These are phyloP conservation scores for Fusarium nygamai DNA, from an alignment of 2,329 filamentous ascomycete species.

Conservation along the genomic window DNA sequence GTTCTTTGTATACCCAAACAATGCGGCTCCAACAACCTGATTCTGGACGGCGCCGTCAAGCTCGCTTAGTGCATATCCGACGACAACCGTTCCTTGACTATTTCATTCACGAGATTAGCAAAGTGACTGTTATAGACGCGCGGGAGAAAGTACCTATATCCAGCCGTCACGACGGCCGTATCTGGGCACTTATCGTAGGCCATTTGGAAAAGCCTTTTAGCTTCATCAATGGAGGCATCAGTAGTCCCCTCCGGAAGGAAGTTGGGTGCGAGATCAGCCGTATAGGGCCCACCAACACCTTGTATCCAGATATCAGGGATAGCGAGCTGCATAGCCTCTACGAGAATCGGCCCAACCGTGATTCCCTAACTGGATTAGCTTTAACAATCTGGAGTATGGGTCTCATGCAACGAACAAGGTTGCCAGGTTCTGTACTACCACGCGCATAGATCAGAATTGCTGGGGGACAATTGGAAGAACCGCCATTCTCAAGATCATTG, in stretches of 20 bases:
- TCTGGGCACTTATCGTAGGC: background rate
- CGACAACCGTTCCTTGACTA: background rate
- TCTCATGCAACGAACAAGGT: background rate
- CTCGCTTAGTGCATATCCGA: background rate
- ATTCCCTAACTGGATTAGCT: background rate
- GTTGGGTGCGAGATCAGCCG: background rate
- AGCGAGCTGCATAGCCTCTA: background rate
- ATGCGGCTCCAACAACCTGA: background rate
- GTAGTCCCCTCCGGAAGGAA: background rate
- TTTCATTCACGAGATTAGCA: background rate
- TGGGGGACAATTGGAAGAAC: background rate
- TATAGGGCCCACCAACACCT: slow-evolving; percentile 1
- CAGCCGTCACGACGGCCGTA: background rate
- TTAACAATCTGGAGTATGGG: fast-evolving
- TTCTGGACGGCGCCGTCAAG: background rate
- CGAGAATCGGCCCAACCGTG: background rate
- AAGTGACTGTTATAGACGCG: fast-evolving
- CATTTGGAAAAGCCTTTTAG: background rate
- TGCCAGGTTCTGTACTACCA: background rate
- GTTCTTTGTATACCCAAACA: slow-evolving; percentile 9
- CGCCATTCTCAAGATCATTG: background rate
- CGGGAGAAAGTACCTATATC: background rate
- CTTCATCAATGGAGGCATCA: background rate
- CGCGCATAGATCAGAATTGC: slow-evolving; percentile 4
- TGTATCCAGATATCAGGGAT: slow-evolving; percentile 2